Evolutionary conservation across 352 stramenopile genomes (phyloP), one percentile per base, ranked within the genome.

Genomic region (Globisporangium irregulare): DNA sequence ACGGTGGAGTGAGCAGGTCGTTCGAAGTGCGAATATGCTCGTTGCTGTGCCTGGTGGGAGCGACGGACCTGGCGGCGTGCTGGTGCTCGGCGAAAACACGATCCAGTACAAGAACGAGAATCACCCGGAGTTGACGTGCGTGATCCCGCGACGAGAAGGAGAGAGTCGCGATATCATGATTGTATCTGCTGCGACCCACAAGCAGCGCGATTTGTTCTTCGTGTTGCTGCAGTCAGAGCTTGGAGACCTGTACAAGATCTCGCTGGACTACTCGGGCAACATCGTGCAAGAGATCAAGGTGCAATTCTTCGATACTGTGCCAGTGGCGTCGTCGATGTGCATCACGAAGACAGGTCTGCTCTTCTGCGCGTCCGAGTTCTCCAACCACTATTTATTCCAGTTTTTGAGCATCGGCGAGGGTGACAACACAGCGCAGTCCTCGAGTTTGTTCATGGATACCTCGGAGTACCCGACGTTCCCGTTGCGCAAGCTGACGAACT

Each of bases 241-340:
- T 29, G 98, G 98, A 36, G 98, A 99, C 82, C 75, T 99, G 34
- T 99, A 98, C 89, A 99, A 99, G 77, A 92, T 99, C 32, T 98
- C 93, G 38, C 79, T 99, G 15, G 83, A 93, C 27, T 89, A 98
- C 73, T 81, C 91, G 29, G 80, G 86, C 10, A 89, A 84, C 27
- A 81, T 84, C 9, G 89, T 95, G 41, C 87, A 91, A 36, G 86
- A 95, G 60, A 81, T 97, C 58, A 97, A 93, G 66, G 86, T 94
- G 24, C 84, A 96, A 75, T 99, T 86, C 74, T 98, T 99, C 38
- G 98, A 99, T 79, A 99, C 97, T 0, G 77, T 99, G 10, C 97
- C 97, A 0, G 81, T 98, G 4, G 93, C 92, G 24, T 97, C 89
- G 57, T 83, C 91, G 61, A 79, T 99, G 60, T 98, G 97, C 77